A percentile compares a stretch with the other conserved stretches of the same genome.
phyloP scores from a whole-genome alignment of 768 basidiomycete species.

The Russula earlei region DNA sequence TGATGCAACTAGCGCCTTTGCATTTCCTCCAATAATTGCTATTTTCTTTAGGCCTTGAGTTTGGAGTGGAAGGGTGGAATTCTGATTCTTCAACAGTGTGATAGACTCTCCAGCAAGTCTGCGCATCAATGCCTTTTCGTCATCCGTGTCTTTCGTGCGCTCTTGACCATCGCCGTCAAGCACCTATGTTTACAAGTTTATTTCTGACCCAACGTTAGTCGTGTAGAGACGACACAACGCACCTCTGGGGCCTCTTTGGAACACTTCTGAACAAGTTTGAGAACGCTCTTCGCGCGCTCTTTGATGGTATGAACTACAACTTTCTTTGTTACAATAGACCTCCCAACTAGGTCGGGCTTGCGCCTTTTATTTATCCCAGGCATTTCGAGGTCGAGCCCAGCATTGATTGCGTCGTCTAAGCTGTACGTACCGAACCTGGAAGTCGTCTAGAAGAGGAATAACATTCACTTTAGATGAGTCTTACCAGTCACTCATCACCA shows the following conservation, averaged over 20 bases:
- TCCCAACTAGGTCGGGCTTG: slow-evolving; percentile 54
- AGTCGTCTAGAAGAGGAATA: background rate
- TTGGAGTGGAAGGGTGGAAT: slow-evolving; percentile 42
- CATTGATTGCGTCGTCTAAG: slow-evolving; percentile 35
- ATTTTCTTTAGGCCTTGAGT: slow-evolving; percentile 46
- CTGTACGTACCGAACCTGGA: slow-evolving; percentile 49
- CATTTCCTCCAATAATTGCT: slow-evolving; percentile 68
- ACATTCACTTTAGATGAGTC: background rate
- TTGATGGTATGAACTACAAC: slow-evolving; percentile 56
- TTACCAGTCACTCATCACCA: slow-evolving; percentile 80
- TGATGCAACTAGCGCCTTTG: slow-evolving; percentile 49
- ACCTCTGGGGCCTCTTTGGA: slow-evolving; percentile 33
- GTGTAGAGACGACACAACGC: too few relatives aligned
- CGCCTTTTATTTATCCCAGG: slow-evolving; percentile 72
- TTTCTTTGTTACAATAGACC: slow-evolving; percentile 51
- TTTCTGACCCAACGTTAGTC: background rate
- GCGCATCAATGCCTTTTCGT: slow-evolving; percentile 55
- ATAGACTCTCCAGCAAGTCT: slow-evolving; percentile 60
- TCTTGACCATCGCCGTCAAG: slow-evolving; percentile 66
- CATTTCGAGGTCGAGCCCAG: slow-evolving; percentile 33
- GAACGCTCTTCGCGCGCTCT: slow-evolving; percentile 36
- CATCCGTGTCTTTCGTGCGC: slow-evolving; percentile 49
- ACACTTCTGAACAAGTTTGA: slow-evolving; percentile 62
- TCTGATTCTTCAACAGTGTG: slow-evolving; percentile 67
- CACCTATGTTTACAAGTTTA: slow-evolving; percentile 31